These are phyloP conservation scores for Vigna nakashimae DNA, from an alignment of 306 rosid species.

Conservation along the genomic window DNA sequence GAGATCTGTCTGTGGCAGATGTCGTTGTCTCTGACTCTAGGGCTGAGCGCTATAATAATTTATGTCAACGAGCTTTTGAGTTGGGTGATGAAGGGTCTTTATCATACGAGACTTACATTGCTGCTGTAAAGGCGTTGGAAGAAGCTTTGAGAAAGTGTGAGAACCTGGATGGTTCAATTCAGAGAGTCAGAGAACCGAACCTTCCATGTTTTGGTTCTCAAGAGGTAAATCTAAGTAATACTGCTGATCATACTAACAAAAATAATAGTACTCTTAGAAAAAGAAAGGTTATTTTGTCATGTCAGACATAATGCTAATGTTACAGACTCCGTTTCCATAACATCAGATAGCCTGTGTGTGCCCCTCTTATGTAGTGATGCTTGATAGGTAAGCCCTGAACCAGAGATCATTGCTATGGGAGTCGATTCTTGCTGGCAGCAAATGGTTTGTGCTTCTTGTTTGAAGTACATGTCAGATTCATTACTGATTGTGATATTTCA, in stretches of 20 bases:
- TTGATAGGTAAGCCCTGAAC: slow-evolving; percentile 61
- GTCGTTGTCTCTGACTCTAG: slow-evolving; percentile 45
- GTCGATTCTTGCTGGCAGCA: slow-evolving; percentile 71
- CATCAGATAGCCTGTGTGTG: neutral
- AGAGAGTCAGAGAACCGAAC: slow-evolving; percentile 58
- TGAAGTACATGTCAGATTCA: neutral
- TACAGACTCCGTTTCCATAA: neutral
- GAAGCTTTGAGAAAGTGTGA: slow-evolving; percentile 66
- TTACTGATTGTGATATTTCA: slow-evolving; percentile 38
- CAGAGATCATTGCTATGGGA: slow-evolving; percentile 61
- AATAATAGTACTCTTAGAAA: slow-evolving; percentile 63
- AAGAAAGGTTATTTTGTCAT: slow-evolving; percentile 58
- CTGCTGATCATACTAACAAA: slow-evolving; percentile 53
- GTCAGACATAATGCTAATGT: neutral
- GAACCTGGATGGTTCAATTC: slow-evolving; percentile 55
- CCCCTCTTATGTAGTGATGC: neutral
- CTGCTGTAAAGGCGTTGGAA: slow-evolving; percentile 63
- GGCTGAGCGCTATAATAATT: slow-evolving; percentile 59
- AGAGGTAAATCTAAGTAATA: slow-evolving; percentile 41
- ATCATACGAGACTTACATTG: slow-evolving; percentile 63
- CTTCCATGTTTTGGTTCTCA: slow-evolving; percentile 44
- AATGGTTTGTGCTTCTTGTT: slow-evolving; percentile 61
- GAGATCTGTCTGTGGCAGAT: slow-evolving; percentile 46
- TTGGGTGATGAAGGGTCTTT: slow-evolving; percentile 71
- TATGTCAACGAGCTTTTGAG: slow-evolving; percentile 64